Conservation (phyloP, 1,284 basidiomycete species). For the Cryptococcus sp. region DNA sequence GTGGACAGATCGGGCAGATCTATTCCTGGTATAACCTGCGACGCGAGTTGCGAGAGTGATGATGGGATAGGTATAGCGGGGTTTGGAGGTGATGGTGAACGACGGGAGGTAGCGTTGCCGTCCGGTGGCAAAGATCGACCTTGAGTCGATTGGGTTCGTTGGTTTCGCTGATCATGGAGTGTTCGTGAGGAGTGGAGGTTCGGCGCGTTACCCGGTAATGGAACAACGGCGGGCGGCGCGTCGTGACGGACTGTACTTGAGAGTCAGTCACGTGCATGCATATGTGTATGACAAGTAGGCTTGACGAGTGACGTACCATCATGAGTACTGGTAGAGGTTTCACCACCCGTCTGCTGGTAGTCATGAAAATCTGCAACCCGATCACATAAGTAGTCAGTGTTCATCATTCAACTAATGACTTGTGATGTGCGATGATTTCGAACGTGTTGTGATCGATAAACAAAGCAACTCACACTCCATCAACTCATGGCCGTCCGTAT, state of each 20-base stretch:
- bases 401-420: not conserved
- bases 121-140: not conserved
- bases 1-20: slow-evolving; percentile 5
- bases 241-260: too few species aligned
- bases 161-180: too few species aligned
- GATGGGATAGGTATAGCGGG: slow-evolving; percentile 15
- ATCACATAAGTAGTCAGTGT: not conserved
- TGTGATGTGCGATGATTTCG: not conserved
- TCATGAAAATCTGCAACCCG: slow-evolving; percentile 10
- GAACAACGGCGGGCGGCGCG: too few species aligned
- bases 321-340: too few species aligned
- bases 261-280: too few species aligned
- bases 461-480: slow-evolving; percentile 12
- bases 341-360: not conserved
- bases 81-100: slow-evolving; percentile 8
- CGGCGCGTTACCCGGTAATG: too few species aligned
- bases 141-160: too few species aligned
- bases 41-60: slow-evolving; percentile 8
- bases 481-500: slow-evolving; percentile 8
- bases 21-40: slow-evolving; percentile 3
- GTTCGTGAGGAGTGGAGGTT: too few species aligned
- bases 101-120: not conserved
- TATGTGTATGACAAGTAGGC: too few species aligned
- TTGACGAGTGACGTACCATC: too few species aligned
- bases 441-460: not conserved